Conservation (phyloP, 176 grass and related monocot species). For the Lolium rigidum region DNA sequence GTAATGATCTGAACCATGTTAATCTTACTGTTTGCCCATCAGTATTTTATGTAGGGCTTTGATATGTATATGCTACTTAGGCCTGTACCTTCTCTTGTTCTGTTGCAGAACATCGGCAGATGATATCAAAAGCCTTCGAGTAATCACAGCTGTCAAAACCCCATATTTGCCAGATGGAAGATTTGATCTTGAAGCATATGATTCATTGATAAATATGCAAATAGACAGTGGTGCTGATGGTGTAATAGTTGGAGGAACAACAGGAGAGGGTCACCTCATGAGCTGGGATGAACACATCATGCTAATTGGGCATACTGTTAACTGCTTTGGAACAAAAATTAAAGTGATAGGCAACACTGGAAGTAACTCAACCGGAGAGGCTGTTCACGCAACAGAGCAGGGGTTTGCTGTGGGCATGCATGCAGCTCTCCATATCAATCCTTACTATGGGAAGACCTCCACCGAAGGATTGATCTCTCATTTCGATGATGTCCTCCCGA, state of each 20-base stretch:
- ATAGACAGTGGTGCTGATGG: constrained; percentile 77
- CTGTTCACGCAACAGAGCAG: constrained; percentile 85
- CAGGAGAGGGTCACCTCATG: constrained; percentile 95
- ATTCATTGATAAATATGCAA: constrained; percentile 78
- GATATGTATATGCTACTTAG: constrained; percentile 23
- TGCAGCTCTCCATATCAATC: constrained; percentile 94
- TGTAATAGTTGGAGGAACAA: constrained; percentile 93
- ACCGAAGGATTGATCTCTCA: constrained; percentile 68
- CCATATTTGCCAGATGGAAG: constrained; percentile 98
- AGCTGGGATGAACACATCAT: constrained; percentile 99
- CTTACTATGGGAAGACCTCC: constrained; percentile 94
- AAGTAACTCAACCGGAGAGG: constrained; percentile 94
- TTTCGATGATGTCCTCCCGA: constrained; percentile 72
- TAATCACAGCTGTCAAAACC: constrained; percentile 91
- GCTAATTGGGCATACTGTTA: constrained; percentile 94
- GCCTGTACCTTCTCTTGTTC: constrained; percentile 33
- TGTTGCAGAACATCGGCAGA: constrained; percentile 66
- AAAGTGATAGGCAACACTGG: constrained; percentile 97
- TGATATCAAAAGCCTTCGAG: constrained; percentile 68
- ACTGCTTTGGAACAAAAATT: constrained; percentile 89
- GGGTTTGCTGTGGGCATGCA: constrained; percentile 93
- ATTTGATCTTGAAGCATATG: constrained; percentile 97
- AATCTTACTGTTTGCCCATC: not conserved
- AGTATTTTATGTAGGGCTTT: constrained; percentile 16
- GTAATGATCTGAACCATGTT: constrained; percentile 19